Base-by-base conservation (phyloP, 108 stramenopile genomes). In the Cyclotella sp. region DNA sequence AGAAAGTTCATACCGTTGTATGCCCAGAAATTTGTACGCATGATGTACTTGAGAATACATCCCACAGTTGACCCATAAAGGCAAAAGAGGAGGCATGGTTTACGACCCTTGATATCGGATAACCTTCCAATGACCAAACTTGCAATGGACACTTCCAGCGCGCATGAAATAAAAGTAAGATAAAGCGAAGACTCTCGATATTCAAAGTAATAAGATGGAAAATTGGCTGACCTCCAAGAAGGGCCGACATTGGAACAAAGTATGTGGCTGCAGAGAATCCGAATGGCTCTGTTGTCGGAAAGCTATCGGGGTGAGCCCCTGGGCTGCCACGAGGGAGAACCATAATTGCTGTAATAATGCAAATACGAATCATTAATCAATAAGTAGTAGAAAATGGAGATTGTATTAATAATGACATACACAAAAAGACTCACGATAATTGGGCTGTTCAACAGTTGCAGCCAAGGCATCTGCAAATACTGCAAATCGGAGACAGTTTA, bases 321-420 rank as follows among this genome's bases (percentile, higher is more conserved):
- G 44, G 44, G 13, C 11, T 12, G 13, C 44, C 44, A 45, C 44
- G 44, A 10, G 63, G 63, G 19, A 75, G 2, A 4, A 59, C 73
- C 70, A 72, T 62, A 11, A 62, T 51, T 9, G 61, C 44, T 45
- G 44, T 13, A 45, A 45, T 45, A 13, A n/a, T n/a, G n/a, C n/a
- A n/a, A n/a, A n/a, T n/a, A n/a, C n/a, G 9, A 45, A 45, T 45
- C 44, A 45, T 45, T 45, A 45, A 45, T 12, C 9, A 12, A 12
- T 45, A 12, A 9, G 44, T 45, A 70, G 11, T 45, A 49, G 1
- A n/a, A n/a, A n/a, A n/a, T n/a, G n/a, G n/a, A n/a, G n/a, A n/a
- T n/a, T 24, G 61, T 53, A 0, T 85, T 85, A n/a, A 82, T 57
- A 24, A 84, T 66, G 29, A 80, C 60, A 42, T n/a, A n/a, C n/a